Evolutionary conservation across 257 asterid species (phyloP).

Genomic region (Solanum ahanhuiri): DNA sequence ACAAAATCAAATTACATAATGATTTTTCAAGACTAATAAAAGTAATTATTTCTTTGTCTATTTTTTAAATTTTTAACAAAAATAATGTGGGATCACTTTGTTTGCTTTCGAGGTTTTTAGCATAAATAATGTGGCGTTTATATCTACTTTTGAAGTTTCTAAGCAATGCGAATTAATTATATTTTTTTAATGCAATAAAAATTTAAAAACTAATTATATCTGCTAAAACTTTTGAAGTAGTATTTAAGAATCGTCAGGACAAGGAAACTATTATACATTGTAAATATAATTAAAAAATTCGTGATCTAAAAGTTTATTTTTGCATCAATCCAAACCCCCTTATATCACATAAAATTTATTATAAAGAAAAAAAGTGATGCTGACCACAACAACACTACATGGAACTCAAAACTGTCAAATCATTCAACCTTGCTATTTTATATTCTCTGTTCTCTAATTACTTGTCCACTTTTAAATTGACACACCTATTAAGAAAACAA

Average conservation of each 20-base stretch:
- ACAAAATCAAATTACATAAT: not conserved
- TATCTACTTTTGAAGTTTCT: not conserved
- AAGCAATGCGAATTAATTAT: not conserved
- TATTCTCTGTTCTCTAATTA: too few species aligned
- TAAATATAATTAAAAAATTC: too few species aligned
- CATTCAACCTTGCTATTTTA: too few species aligned
- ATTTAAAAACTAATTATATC: not conserved
- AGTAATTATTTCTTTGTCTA: too few species aligned
- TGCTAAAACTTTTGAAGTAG: not conserved
- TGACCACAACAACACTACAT: too few species aligned
- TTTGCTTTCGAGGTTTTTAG: not conserved
- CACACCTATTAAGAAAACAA: too few species aligned
- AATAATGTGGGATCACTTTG: too few species aligned
- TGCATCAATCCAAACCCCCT: not conserved
- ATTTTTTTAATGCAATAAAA: too few species aligned
- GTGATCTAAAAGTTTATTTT: not conserved
- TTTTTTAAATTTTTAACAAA: too few species aligned
- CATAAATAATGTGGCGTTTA: not conserved
- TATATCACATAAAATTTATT: not conserved
- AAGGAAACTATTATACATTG: not conserved
- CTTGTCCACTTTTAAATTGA: too few species aligned
- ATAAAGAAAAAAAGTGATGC: too few species aligned
- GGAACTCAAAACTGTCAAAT: too few species aligned
- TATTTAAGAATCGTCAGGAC: not conserved
- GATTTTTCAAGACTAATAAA: not conserved